Evolutionary conservation across 495 filamentous ascomycete species (phyloP), one percentile per base, ranked within the genome.

Genomic region (Astrothelium macrocarpum): DNA sequence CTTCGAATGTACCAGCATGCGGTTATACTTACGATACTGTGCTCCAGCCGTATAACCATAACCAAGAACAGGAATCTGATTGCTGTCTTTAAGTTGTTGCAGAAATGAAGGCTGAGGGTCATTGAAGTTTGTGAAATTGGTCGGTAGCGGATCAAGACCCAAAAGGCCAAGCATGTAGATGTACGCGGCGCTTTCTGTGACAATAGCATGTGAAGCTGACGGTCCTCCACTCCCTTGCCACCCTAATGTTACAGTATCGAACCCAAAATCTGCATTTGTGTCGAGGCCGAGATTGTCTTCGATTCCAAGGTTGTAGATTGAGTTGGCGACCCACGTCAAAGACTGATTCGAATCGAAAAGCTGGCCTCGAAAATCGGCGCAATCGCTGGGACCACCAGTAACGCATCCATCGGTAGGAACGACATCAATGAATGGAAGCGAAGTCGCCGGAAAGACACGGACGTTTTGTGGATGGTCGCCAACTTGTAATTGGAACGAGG

Each of bases 11-110:
- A n/a, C n/a, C n/a, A n/a, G n/a, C 36, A 39, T 39, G 36, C 16
- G 7, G 36, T 39, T 7, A 39, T 39, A 67, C 74, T 71, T 67
- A 78, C 84, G 79, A 68, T 87, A 87, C 62, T 81, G 79, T 43
- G 84, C 85, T 1, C 86, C 86, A 49, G 86, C 84, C 5, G 86
- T 87, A 68, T 84, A 88, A 56, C 84, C 85, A 68, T 85, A 88
- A 66, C 80, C 84, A 49, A 85, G 77, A 60, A 82, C 86, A 29
- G 84, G 81, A 62, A 87, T 84, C 1, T 64, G 65, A 32, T 81
- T 81, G 59, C 76, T 72, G 45, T 77, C 72, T 60, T 82, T 79
- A 46, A 86, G 62, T 20, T 42, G 31, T 42, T 64, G 32, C 65
- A 71, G 49, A 36, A 68, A 68, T n/a, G 59, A 62, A 53, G 65